Base-by-base conservation (phyloP, 257 asterid species). In the Fraxinus pennsylvanica region DNA sequence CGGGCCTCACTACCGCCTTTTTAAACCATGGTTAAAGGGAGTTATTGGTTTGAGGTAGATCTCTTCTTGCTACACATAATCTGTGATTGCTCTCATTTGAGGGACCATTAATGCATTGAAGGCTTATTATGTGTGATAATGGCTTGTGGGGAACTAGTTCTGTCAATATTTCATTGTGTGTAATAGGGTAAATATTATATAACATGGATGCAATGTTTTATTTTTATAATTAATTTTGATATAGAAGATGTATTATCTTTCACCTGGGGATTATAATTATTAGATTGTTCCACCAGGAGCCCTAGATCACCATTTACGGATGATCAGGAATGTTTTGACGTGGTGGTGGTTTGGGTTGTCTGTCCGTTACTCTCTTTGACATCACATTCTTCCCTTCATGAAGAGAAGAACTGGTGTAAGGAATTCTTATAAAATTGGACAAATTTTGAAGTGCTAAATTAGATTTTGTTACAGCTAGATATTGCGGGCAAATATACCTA, bases 391-490 rank as follows among this genome's bases (percentile, higher is more conserved):
- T 43, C 19, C 21, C 36, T 0, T n/a, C 29, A 17, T 52, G 65
- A 54, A 54, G n/a, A 19, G 27, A n/a, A 54, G 21, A 57, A 57
- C 12, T 52, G 7, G 22, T 5, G 25, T 52, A 52, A 52, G 63
- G 22, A 21, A 59, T 59, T 59, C 67, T 21, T 59, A 6, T 19
- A 59, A 21, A 59, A 21, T 17, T 57, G 29, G 29, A 57, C 73
- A 71, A 19, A 71, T 47, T 75, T 30, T 30, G 21, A 74, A 21
- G 41, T 50, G 61, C 52, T 63, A 47, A 33, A 17, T 41, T 74
- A 69, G 19, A 76, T 68, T 73, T 52, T 82, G 73, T n/a, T 68
- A 36, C 73, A 61, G 72, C 80, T 14, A 59, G 66, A 57, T n/a
- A 9, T 5, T 75, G 67, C 0, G 17, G 21, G 10, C 43, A 0